Percentiles rank a stretch among this genome's conserved stretches.
These are phyloP conservation scores for Kregervanrija pseudodelftensis DNA, from an alignment of 805 yeast species.

Conservation along the genomic window DNA sequence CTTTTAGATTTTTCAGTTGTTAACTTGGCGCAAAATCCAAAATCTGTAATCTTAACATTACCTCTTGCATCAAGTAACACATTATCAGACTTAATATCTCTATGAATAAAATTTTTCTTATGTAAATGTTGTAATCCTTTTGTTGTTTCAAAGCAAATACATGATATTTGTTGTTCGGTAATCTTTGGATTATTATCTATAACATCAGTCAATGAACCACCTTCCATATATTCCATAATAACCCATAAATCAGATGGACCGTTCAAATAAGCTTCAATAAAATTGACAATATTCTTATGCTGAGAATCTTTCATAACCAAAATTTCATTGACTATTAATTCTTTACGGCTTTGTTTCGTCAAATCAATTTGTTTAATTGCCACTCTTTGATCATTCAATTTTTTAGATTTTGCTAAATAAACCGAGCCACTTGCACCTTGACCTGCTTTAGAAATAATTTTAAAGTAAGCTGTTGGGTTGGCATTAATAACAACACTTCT, in stretches of 20 bases:
- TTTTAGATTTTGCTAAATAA: constrained; percentile 66
- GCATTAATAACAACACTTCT: constrained; percentile 72
- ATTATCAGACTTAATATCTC: constrained; percentile 96
- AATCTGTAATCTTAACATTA: constrained; percentile 90
- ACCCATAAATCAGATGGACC: constrained; percentile 88
- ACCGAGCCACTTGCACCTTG: constrained; percentile 99
- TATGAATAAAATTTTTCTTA: constrained; percentile 84
- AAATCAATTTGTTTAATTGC: constrained; percentile 97
- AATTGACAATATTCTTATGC: constrained; percentile 92
- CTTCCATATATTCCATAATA: constrained; percentile 99
- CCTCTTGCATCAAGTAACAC: constrained; percentile 78
- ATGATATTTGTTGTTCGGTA: constrained; percentile 83
- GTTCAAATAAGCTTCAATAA: constrained; percentile 80
- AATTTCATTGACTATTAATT: constrained; percentile 90
- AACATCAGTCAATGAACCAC: constrained; percentile 94
- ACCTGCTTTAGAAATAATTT: constrained; percentile 79
- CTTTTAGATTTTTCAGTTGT: constrained; percentile 78
- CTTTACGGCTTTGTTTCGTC: constrained; percentile 87
- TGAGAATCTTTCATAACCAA: constrained; percentile 94
- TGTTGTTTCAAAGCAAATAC: constrained; percentile 84
- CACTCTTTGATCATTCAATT: constrained; percentile 51
- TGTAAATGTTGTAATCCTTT: constrained; percentile 90
- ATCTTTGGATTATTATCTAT: constrained; percentile 80
- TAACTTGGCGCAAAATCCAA: constrained; percentile 90
- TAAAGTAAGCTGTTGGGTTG: constrained; percentile 81